Evolutionary conservation across 345 rosid species (phyloP).

Genomic region (Eucalyptus curtisii): DNA sequence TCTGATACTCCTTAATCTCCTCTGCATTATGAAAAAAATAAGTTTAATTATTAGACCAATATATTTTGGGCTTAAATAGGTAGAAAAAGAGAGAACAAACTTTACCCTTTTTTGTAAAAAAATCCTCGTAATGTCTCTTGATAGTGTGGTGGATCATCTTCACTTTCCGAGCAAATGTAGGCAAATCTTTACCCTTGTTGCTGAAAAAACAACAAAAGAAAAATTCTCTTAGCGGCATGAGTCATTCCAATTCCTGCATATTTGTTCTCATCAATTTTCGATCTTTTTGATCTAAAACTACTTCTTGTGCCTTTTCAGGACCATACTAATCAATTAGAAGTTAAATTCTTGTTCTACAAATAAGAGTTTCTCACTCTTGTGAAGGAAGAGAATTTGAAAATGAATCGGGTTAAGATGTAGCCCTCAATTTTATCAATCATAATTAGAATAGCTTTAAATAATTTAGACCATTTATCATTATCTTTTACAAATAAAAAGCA

Average conservation of each 20-base stretch:
- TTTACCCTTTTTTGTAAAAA: neutral
- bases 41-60: neutral
- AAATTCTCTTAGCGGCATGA: neutral
- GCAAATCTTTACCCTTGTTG: neutral
- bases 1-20: slow-evolving; percentile 18
- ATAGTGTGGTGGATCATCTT: neutral
- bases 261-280: neutral
- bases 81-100: neutral
- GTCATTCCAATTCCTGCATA: neutral
- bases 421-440: neutral
- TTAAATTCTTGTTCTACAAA: neutral
- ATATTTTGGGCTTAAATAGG: neutral
- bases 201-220: neutral
- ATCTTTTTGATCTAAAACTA: neutral
- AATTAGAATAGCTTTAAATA: neutral
- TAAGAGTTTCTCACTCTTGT: neutral
- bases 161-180: neutral
- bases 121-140: neutral
- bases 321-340: neutral
- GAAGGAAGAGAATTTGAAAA: neutral
- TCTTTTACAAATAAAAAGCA: neutral
- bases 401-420: neutral
- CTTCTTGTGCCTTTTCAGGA: neutral
- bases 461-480: neutral
- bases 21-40: neutral